Percentiles rank a stretch among this genome's conserved stretches.
Conservation (phyloP, 1,139 yeast species). For the Pichia terricola region DNA sequence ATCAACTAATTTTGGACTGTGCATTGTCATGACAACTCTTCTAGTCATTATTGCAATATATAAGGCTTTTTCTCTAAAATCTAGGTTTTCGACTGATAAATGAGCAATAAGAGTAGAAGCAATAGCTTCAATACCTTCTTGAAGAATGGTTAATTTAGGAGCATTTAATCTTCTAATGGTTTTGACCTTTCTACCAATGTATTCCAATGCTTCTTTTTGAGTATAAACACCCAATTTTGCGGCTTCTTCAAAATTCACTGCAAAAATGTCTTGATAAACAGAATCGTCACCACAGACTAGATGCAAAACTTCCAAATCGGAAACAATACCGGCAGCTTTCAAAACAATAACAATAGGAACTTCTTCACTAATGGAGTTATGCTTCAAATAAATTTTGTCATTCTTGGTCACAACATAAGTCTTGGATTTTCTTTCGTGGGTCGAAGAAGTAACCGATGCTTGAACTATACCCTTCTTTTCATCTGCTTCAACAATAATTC, state of each 20-base stretch:
- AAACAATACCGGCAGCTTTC: conserved; percentile 91
- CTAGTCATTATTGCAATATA: conserved; percentile 96
- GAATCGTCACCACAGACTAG: conserved; percentile 87
- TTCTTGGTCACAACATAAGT: conserved; percentile 92
- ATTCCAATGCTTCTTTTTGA: conserved; percentile 88
- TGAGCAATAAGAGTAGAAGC: conserved; percentile 97
- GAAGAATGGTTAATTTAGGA: conserved; percentile 69
- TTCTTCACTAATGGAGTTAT: conserved; percentile 82
- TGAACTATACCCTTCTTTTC: conserved; percentile 91
- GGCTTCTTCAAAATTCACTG: conserved; percentile 90
- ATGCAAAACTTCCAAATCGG: conserved; percentile 90
- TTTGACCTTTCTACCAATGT: conserved; percentile 82
- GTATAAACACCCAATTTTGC: conserved; percentile 79
- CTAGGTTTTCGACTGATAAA: conserved; percentile 71
- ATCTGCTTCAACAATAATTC: conserved; percentile 96
- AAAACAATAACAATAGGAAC: conserved; percentile 87
- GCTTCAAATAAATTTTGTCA: conserved; percentile 81
- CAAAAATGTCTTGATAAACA: conserved; percentile 82
- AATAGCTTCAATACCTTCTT: conserved; percentile 95
- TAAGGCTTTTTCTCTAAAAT: conserved; percentile 87
- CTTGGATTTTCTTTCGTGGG: conserved; percentile 95
- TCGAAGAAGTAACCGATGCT: conserved; percentile 94
- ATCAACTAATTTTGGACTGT: conserved; percentile 90
- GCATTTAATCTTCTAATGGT: conserved; percentile 82
- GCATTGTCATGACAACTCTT: conserved; percentile 91